These are phyloP conservation scores for Cardamine resedifolia DNA, from an alignment of 345 rosid species.

Conservation along the genomic window DNA sequence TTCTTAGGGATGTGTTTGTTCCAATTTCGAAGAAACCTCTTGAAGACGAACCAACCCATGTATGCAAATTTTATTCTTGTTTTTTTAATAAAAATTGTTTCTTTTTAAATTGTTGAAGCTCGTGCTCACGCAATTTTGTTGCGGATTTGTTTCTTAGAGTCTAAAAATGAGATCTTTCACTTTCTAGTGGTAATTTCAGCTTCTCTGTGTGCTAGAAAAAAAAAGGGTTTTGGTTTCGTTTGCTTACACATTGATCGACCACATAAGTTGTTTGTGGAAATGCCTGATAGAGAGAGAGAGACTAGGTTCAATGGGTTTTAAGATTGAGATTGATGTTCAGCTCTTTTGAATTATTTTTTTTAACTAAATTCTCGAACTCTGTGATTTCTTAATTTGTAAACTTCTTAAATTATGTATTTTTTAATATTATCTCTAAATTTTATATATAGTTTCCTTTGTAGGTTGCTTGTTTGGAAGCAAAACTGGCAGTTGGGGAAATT, in stretches of 20 bases:
- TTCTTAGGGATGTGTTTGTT: conserved; percentile 50
- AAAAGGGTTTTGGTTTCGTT: background rate
- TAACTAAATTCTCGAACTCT: conserved; percentile 49
- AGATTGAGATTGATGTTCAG: conserved; percentile 82
- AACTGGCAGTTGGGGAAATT: conserved; percentile 40
- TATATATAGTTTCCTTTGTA: conserved; percentile 37
- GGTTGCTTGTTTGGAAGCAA: conserved; percentile 64
- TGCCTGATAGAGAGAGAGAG: conserved; percentile 33
- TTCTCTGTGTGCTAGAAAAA: conserved; percentile 35
- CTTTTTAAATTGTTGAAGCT: background rate
- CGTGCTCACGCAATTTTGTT: conserved; percentile 12
- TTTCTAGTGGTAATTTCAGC: conserved; percentile 32
- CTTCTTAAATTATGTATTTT: conserved; percentile 17
- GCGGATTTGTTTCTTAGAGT: conserved; percentile 47
- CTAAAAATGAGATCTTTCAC: conserved; percentile 51
- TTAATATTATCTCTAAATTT: conserved; percentile 7
- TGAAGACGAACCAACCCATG: conserved; percentile 47
- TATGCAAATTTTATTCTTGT: conserved; percentile 34
- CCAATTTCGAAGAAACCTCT: conserved; percentile 47
- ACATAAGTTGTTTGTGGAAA: conserved; percentile 35
- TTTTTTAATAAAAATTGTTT: too few species aligned
- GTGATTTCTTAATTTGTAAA: conserved; percentile 45
- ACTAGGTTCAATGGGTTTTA: conserved; percentile 71
- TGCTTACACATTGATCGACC: conserved; percentile 29
- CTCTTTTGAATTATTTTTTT: conserved; percentile 38